A percentile compares a stretch with the other conserved stretches of the same genome.
phyloP scores from a whole-genome alignment of 768 basidiomycete genomes.

The Amanita subjunquillea region DNA sequence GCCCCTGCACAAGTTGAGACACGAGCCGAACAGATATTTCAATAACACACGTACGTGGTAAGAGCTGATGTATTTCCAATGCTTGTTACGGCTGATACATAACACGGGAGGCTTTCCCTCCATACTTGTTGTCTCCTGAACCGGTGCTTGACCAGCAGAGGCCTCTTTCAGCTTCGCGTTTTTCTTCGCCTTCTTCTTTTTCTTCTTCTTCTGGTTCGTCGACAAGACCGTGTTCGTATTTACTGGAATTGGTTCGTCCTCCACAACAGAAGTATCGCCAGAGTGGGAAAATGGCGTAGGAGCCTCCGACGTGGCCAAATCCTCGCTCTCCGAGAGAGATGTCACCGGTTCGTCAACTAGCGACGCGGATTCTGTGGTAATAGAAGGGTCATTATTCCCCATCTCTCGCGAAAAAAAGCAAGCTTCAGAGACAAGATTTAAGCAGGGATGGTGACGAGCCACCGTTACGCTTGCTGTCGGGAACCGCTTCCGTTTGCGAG shows the following conservation, averaged over 20 bases:
- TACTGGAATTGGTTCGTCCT: conserved; percentile 11
- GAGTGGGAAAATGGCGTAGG: conserved; percentile 20
- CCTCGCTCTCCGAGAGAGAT: conserved; percentile 16
- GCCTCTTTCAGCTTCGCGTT: conserved; percentile 34
- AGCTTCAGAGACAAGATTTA: neutral
- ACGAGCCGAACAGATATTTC: neutral
- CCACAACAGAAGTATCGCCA: conserved; percentile 18
- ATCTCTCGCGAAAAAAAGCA: neutral
- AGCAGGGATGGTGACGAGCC: neutral
- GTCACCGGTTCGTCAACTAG: conserved; percentile 4
- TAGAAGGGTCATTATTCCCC: neutral
- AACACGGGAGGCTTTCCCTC: conserved; percentile 52
- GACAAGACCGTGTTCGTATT: conserved; percentile 13
- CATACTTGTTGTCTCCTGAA: conserved; percentile 19
- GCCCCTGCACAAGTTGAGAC: conserved; percentile 42
- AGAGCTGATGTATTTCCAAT: conserved; percentile 89
- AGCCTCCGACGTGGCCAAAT: conserved; percentile 13
- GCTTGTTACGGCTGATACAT: conserved; percentile 88
- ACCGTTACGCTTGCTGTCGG: neutral
- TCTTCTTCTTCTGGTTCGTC: conserved; percentile 54
- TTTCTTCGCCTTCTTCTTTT: conserved; percentile 56
- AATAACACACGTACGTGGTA: conserved; percentile 57
- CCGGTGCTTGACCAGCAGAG: conserved; percentile 16
- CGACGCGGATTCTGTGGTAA: neutral
- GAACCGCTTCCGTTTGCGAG: neutral